Conservation (phyloP, 345 rosid species). For the Erodium maritimum region DNA sequence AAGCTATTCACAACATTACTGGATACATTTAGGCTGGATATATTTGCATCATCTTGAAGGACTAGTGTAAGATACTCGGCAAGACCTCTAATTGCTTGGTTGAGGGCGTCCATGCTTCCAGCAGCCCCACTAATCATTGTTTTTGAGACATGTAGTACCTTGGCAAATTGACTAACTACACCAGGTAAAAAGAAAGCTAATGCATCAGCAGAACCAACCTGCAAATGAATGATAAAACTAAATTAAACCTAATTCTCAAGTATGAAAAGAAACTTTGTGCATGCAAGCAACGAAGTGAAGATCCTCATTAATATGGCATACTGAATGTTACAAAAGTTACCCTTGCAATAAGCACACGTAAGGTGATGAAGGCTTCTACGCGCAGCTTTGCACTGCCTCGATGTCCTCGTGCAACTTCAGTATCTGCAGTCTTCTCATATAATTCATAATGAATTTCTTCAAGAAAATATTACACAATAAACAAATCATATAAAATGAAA, state of each 20-base stretch:
- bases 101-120: conserved; percentile 67
- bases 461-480: background rate
- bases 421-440: conserved; percentile 65
- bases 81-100: conserved; percentile 75
- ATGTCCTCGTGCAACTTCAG: conserved; percentile 72
- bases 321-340: conserved; percentile 22
- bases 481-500: background rate
- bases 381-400: conserved; percentile 73
- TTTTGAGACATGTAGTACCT: conserved; percentile 66
- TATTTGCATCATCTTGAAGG: conserved; percentile 59
- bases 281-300: background rate
- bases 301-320: no score
- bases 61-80: conserved; percentile 91
- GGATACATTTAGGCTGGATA: conserved; percentile 21
- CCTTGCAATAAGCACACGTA: conserved; percentile 79
- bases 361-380: conserved; percentile 61
- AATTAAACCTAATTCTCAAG: background rate
- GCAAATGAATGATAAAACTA: conserved; percentile 8
- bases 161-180: conserved; percentile 73
- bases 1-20: conserved; percentile 16
- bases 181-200: conserved; percentile 95
- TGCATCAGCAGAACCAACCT: conserved; percentile 85
- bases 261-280: conserved; percentile 1
- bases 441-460: conserved; percentile 13
- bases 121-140: conserved; percentile 87